These are phyloP conservation scores for Melanogaster broomeanus DNA, from an alignment of 768 basidiomycete species.

Conservation along the genomic window DNA sequence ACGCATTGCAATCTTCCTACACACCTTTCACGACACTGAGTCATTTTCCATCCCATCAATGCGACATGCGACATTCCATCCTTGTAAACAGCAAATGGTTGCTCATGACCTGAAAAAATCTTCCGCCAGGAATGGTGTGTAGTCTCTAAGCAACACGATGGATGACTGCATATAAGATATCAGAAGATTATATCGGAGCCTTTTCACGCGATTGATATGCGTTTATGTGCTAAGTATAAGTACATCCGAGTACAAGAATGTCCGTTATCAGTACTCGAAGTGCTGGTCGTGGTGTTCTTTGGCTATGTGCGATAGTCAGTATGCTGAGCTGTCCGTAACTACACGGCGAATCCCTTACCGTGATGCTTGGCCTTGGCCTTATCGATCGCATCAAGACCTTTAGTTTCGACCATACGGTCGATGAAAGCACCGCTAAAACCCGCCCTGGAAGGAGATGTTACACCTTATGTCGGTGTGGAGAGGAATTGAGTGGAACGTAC, in stretches of 20 bases:
- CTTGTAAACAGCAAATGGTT: too few species aligned
- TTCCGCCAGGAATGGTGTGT: background rate
- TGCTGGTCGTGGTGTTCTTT: background rate
- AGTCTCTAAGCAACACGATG: background rate
- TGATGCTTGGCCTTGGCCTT: slow-evolving; percentile 41
- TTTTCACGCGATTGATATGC: too few species aligned
- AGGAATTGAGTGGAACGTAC: slow-evolving; percentile 37
- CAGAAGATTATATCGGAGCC: background rate
- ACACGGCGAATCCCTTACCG: slow-evolving; percentile 21
- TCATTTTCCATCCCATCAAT: too few species aligned
- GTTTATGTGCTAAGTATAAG: background rate
- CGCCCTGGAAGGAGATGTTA: slow-evolving; percentile 39
- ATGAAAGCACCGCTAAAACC: slow-evolving; percentile 57
- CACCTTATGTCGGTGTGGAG: background rate
- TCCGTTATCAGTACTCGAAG: background rate
- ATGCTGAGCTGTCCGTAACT: too few species aligned
- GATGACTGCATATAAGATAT: background rate
- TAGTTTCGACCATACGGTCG: slow-evolving; percentile 56
- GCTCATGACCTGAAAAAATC: too few species aligned
- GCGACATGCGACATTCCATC: too few species aligned
- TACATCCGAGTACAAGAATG: background rate
- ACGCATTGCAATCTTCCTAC: too few species aligned
- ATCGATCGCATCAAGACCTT: slow-evolving; percentile 54
- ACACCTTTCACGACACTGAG: too few species aligned
- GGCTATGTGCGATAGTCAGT: slow-evolving; percentile 12